Percentiles rank a stretch among this genome's conserved stretches.
These are phyloP conservation scores for Dipteronia sinensis DNA, from an alignment of 345 rosid species.

Conservation along the genomic window DNA sequence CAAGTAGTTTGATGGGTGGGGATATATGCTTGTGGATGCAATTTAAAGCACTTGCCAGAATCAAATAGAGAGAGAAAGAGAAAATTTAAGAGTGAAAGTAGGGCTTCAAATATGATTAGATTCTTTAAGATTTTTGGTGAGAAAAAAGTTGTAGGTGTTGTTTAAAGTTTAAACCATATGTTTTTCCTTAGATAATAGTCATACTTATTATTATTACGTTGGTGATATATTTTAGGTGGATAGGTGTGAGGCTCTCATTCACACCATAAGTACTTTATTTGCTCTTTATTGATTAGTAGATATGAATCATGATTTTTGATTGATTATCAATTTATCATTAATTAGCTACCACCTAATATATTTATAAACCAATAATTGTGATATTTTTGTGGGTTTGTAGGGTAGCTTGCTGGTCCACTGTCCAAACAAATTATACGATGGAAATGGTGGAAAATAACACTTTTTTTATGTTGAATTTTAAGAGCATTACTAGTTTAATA, in stretches of 20 bases:
- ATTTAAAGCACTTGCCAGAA: neutral
- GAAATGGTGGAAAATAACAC: too few relatives aligned
- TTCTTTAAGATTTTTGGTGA: constrained; percentile 1
- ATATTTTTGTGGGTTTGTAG: constrained; percentile 9
- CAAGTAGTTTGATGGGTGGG: constrained; percentile 1
- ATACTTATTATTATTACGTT: neutral
- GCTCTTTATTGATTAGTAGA: neutral
- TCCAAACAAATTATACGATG: too few relatives aligned
- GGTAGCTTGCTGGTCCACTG: too few relatives aligned
- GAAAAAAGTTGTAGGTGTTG: neutral
- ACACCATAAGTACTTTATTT: neutral
- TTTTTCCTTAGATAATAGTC: neutral
- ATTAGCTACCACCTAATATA: neutral
- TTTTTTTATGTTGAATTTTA: too few relatives aligned
- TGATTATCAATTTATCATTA: neutral
- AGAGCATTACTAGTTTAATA: too few relatives aligned
- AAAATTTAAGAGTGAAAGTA: neutral
- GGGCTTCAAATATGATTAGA: neutral
- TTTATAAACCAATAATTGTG: neutral
- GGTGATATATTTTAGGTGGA: neutral
- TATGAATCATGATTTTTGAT: neutral
- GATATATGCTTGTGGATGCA: constrained; percentile 7
- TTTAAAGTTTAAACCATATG: neutral
- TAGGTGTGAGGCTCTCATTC: neutral
- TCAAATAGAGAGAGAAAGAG: neutral